Conservation (phyloP, 768 basidiomycete species). For the Rickenella mellea region DNA sequence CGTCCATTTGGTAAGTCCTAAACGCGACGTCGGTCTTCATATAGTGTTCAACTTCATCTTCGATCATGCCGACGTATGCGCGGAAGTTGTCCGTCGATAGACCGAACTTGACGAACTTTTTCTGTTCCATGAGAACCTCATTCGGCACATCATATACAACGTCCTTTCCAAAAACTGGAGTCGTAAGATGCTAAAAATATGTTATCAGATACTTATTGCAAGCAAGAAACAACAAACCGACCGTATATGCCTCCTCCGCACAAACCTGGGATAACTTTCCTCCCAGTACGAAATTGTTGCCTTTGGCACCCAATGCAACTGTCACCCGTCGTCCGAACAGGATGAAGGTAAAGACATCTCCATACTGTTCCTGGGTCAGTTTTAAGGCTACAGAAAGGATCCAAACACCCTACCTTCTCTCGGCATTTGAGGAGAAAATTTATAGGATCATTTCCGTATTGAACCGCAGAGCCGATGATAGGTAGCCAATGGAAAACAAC, state of each 20-base stretch:
- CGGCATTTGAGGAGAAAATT: slow-evolving; percentile 74
- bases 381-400: background rate
- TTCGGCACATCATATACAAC: slow-evolving; percentile 98
- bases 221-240: slow-evolving; percentile 21
- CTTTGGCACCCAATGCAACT: slow-evolving; percentile 82
- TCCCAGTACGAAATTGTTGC: slow-evolving; percentile 90
- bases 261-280: slow-evolving; percentile 88
- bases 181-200: slow-evolving; percentile 65
- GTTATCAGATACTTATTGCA: slow-evolving; percentile 5
- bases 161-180: slow-evolving; percentile 92
- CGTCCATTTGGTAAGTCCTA: slow-evolving; percentile 47
- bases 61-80: slow-evolving; percentile 73
- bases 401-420: slow-evolving; percentile 50
- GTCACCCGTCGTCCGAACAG: slow-evolving; percentile 85
- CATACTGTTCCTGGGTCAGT: slow-evolving; percentile 51
- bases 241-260: slow-evolving; percentile 96
- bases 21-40: slow-evolving; percentile 59
- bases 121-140: slow-evolving; percentile 96
- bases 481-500: slow-evolving; percentile 92
- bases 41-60: slow-evolving; percentile 66
- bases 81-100: slow-evolving; percentile 87
- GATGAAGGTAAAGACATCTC: slow-evolving; percentile 94
- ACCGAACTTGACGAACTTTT: slow-evolving; percentile 95
- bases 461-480: slow-evolving; percentile 77
- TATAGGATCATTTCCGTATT: slow-evolving; percentile 89